Evolutionary conservation across 176 grass and related monocot genomes (phyloP).

Genomic region (Avena eriantha): DNA sequence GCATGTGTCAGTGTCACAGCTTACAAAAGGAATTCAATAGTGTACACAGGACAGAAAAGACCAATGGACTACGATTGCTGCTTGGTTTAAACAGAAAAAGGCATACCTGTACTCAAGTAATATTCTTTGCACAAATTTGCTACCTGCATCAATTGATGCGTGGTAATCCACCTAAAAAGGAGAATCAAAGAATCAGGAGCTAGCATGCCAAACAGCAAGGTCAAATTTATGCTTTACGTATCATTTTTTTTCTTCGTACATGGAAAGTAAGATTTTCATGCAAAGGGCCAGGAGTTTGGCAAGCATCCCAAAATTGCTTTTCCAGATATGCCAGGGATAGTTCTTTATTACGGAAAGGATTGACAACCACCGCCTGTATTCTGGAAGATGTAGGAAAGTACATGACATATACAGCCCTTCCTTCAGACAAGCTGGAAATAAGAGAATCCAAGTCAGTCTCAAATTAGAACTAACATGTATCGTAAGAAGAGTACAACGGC

Average conservation of each 20-base stretch:
- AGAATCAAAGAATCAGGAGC: slow-evolving; percentile 44
- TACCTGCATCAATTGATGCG: slow-evolving; percentile 74
- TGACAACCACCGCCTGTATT: slow-evolving; percentile 81
- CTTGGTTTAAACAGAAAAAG: slow-evolving; percentile 45
- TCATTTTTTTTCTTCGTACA: slow-evolving; percentile 42
- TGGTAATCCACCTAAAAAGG: slow-evolving; percentile 83
- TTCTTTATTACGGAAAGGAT: slow-evolving; percentile 96
- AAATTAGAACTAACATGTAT: slow-evolving; percentile 25
- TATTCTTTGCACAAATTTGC: slow-evolving; percentile 82
- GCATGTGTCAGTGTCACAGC: background rate
- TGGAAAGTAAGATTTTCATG: slow-evolving; percentile 64
- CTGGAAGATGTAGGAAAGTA: slow-evolving; percentile 71
- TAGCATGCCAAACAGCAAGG: slow-evolving; percentile 27
- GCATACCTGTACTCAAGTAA: slow-evolving; percentile 88
- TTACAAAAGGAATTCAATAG: slow-evolving; percentile 30
- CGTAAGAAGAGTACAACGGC: slow-evolving; percentile 8
- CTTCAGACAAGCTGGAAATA: slow-evolving; percentile 77
- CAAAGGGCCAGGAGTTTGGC: slow-evolving; percentile 53
- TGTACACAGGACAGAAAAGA: slow-evolving; percentile 24
- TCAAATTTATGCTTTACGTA: slow-evolving; percentile 24
- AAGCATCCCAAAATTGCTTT: slow-evolving; percentile 92
- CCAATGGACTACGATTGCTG: background rate
- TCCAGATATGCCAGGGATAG: slow-evolving; percentile 83
- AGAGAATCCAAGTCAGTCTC: slow-evolving; percentile 42
- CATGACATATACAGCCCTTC: slow-evolving; percentile 87